These are phyloP conservation scores for Akanthomyces dipterigenus DNA, from an alignment of 2,329 filamentous ascomycete genomes.

Conservation along the genomic window DNA sequence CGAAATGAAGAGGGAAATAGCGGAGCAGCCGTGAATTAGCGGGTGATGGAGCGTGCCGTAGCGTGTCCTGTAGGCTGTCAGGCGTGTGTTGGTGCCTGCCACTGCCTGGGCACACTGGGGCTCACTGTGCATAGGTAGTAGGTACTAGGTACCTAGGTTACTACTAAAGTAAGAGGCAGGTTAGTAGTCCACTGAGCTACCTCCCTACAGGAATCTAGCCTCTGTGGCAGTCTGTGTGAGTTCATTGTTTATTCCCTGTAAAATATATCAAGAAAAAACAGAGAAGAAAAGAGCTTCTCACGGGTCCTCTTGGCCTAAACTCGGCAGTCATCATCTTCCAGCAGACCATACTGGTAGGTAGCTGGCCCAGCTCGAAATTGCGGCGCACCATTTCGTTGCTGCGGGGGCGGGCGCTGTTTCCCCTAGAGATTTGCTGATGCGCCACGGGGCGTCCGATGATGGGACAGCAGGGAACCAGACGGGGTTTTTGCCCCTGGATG, in stretches of 20 bases:
- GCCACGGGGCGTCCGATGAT: not conserved
- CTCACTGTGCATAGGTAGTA: too few relatives aligned
- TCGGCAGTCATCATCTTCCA: not conserved
- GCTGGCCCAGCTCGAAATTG: conserved; percentile 22
- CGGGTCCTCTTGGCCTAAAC: not conserved
- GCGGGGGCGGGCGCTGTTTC: not conserved
- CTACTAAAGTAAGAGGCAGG: too few relatives aligned
- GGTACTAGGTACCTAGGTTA: too few relatives aligned
- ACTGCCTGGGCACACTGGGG: too few relatives aligned
- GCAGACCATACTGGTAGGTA: not conserved
- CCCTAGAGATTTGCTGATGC: not conserved
- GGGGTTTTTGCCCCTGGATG: too few relatives aligned
- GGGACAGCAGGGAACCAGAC: not conserved
- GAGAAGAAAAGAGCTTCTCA: too few relatives aligned
- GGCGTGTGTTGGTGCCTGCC: too few relatives aligned
- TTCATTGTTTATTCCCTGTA: too few relatives aligned
- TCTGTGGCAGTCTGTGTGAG: too few relatives aligned
- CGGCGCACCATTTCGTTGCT: conserved; percentile 14
- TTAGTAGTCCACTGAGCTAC: too few relatives aligned
- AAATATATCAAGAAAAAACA: too few relatives aligned
- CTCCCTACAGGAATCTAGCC: too few relatives aligned
- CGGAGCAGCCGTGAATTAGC: not conserved
- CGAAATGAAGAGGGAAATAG: conserved; percentile 9
- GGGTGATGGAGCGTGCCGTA: not conserved
- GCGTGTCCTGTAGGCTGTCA: not conserved